Evolutionary conservation across 352 stramenopile species (phyloP).

Genomic region (Discostella stelligera): DNA sequence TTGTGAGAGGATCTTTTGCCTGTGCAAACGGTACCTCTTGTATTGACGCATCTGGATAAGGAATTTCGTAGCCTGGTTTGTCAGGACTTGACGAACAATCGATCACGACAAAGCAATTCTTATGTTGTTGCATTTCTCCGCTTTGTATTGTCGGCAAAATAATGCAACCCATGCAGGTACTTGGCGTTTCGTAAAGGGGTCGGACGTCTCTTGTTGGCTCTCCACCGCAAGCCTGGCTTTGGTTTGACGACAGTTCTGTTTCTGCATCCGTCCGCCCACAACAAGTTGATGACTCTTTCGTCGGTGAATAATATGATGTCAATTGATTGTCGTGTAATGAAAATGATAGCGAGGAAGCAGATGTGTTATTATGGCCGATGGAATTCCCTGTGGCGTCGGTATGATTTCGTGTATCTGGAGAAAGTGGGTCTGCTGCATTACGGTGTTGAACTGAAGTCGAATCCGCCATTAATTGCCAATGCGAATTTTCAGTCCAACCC

Average conservation of each 20-base stretch:
- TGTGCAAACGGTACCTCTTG: background rate
- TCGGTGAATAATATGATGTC: background rate
- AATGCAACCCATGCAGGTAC: constrained; percentile 22
- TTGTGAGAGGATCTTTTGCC: background rate
- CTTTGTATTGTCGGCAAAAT: constrained; percentile 14
- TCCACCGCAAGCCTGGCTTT: constrained; percentile 3
- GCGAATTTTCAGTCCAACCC: constrained; percentile 5
- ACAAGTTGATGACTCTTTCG: background rate
- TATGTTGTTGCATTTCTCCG: background rate
- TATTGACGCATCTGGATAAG: constrained; percentile 4
- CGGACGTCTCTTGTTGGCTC: background rate
- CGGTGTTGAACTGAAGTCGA: constrained; percentile 3
- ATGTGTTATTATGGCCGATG: background rate
- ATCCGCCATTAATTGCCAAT: constrained; percentile 2
- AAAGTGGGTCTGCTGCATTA: background rate
- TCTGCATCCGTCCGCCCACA: constrained; percentile 11
- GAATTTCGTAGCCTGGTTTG: background rate
- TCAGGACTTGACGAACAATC: background rate
- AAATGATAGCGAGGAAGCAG: constrained; percentile 1
- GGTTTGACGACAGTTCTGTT: constrained; percentile 15
- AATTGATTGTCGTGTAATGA: constrained; percentile 8
- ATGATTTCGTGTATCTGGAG: background rate
- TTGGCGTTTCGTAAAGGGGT: constrained; percentile 6
- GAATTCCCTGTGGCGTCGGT: background rate
- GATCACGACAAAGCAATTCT: constrained; percentile 27